These are phyloP conservation scores for Aspergillus cristatus DNA, from an alignment of 495 filamentous ascomycete species.

Conservation along the genomic window DNA sequence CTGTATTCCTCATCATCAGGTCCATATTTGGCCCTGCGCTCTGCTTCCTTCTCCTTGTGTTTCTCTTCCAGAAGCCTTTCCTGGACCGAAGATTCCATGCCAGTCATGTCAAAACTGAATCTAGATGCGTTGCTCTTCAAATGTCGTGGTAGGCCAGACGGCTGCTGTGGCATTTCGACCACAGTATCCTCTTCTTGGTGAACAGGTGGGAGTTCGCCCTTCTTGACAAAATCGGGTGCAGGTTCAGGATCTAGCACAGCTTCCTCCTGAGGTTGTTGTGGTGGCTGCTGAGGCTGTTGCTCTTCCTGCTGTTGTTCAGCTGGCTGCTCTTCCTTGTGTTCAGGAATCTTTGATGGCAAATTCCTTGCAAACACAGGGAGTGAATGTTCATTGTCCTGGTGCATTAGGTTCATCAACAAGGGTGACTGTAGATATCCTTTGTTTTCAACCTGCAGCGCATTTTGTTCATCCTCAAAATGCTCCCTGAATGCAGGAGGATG, in stretches of 20 bases:
- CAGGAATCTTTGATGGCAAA: slow-evolving; percentile 33
- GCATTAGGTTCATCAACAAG: slow-evolving; percentile 28
- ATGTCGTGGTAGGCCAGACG: slow-evolving; percentile 51
- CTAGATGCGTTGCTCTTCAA: slow-evolving; percentile 80
- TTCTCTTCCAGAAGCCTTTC: slow-evolving; percentile 81
- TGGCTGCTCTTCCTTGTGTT: slow-evolving; percentile 10
- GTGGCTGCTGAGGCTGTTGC: too few species aligned
- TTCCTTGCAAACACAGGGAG: slow-evolving; percentile 45
- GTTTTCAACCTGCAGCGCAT: slow-evolving; percentile 39
- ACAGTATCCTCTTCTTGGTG: slow-evolving; percentile 24
- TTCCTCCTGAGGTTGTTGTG: too few species aligned
- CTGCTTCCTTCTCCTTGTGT: slow-evolving; percentile 60
- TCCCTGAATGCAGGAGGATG: slow-evolving; percentile 59
- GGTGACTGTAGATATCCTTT: slow-evolving; percentile 39
- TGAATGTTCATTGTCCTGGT: slow-evolving; percentile 25
- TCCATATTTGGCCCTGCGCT: slow-evolving; percentile 26
- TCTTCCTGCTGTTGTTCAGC: too few species aligned
- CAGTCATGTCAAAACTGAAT: slow-evolving; percentile 84
- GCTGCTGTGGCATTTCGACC: slow-evolving; percentile 31
- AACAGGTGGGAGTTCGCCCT: slow-evolving; percentile 4
- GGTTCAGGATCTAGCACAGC: slow-evolving; percentile 6
- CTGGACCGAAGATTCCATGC: slow-evolving; percentile 66
- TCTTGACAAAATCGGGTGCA: neutral
- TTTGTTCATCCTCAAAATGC: slow-evolving; percentile 56
- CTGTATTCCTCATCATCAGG: slow-evolving; percentile 39